phyloP scores from a whole-genome alignment of 2,329 filamentous ascomycete species.

The Colletotrichum sp. region DNA sequence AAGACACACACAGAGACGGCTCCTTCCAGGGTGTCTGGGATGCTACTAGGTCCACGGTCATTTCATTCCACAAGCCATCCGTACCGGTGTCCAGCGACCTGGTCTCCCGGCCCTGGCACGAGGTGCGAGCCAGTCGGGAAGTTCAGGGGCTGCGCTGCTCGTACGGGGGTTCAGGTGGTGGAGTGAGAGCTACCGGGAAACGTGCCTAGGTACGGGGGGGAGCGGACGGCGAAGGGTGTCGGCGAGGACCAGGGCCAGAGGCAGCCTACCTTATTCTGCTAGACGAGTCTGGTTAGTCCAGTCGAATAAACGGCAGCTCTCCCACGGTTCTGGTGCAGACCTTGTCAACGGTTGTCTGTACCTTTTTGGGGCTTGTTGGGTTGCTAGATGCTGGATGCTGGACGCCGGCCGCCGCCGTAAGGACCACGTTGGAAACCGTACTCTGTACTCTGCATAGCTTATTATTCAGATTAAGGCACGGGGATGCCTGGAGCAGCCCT shows the following conservation, averaged over 20 bases:
- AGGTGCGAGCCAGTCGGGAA: constrained; percentile 11
- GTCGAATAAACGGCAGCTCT: neutral
- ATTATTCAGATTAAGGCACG: neutral
- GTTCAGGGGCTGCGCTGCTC: neutral
- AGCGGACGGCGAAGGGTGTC: neutral
- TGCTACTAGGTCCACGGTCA: neutral
- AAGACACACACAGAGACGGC: neutral
- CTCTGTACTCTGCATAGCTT: neutral
- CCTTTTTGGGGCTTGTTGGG: neutral
- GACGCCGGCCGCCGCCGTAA: neutral
- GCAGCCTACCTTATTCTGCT: neutral
- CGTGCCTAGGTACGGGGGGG: neutral
- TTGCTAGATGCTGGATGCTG: neutral
- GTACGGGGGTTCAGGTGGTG: neutral
- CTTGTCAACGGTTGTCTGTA: neutral
- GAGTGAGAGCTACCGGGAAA: neutral
- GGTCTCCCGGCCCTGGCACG: neutral
- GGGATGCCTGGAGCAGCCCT: neutral
- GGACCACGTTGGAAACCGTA: neutral
- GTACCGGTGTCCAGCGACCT: neutral
- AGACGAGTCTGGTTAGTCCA: neutral
- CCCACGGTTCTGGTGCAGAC: neutral
- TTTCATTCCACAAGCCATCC: neutral
- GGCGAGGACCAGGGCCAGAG: neutral
- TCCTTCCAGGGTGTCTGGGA: neutral